These are phyloP conservation scores for Lactarius pseudohatsudake DNA, from an alignment of 768 basidiomycete species.

Conservation along the genomic window DNA sequence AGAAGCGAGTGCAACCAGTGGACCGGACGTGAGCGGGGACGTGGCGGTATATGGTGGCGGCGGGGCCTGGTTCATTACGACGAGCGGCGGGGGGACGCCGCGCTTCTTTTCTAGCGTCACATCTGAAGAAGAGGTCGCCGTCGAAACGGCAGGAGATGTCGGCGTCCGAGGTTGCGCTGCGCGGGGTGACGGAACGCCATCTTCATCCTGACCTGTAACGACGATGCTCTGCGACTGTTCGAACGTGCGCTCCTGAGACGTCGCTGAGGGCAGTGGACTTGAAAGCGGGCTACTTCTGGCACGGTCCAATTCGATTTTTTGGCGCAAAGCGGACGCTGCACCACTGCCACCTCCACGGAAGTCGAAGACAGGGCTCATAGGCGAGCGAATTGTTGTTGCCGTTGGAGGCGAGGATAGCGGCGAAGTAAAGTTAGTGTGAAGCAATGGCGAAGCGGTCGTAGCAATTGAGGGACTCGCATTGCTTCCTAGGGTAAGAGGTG, in stretches of 20 bases:
- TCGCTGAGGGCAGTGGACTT: slow-evolving; percentile 1
- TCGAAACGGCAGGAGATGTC: background rate
- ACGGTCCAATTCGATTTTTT: slow-evolving; percentile 23
- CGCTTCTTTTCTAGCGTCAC: slow-evolving; percentile 31
- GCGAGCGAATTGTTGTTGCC: slow-evolving; percentile 6
- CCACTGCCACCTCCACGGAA: slow-evolving; percentile 9
- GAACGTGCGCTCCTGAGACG: background rate
- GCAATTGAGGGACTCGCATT: slow-evolving; percentile 25
- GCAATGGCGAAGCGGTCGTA: slow-evolving; percentile 34
- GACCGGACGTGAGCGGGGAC: background rate
- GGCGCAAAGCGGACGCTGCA: slow-evolving; percentile 17
- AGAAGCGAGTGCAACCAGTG: background rate
- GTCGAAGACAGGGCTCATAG: slow-evolving; percentile 29
- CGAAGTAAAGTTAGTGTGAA: slow-evolving; percentile 46
- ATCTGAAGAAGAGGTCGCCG: slow-evolving; percentile 24
- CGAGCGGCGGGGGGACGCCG: slow-evolving; percentile 34
- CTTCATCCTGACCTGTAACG: slow-evolving; percentile 13
- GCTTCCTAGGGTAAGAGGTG: slow-evolving; percentile 1
- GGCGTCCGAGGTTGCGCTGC: background rate
- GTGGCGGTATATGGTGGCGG: slow-evolving; percentile 36
- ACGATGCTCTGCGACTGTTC: slow-evolving; percentile 4
- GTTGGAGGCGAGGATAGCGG: slow-evolving; percentile 36
- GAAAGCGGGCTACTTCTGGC: background rate
- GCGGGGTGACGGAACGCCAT: slow-evolving; percentile 31
- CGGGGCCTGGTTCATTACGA: slow-evolving; percentile 34